Evolutionary conservation across 1,284 basidiomycete genomes (phyloP).

Genomic region (Calocybe gambosa): DNA sequence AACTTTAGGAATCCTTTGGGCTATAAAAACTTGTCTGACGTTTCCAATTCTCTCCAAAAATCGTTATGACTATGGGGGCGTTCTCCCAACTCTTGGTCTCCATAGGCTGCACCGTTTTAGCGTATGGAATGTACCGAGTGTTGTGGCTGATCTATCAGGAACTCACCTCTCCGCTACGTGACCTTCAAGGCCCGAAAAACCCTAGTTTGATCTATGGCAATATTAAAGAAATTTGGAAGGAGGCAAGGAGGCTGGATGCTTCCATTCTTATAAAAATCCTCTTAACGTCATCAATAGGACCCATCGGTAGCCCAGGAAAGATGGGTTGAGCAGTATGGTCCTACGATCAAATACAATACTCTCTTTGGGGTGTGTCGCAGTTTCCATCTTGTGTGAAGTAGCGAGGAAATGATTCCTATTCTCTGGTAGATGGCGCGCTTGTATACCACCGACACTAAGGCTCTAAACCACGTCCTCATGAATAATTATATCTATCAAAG

Average conservation of each 20-base stretch:
- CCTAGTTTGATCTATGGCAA: conserved; percentile 50
- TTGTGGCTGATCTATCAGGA: conserved; percentile 23
- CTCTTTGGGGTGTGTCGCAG: conserved; percentile 37
- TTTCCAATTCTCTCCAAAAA: too few species aligned
- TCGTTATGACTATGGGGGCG: not conserved
- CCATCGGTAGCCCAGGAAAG: conserved; percentile 36
- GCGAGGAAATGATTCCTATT: not conserved
- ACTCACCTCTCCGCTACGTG: conserved; percentile 36
- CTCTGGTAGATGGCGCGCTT: conserved; percentile 32
- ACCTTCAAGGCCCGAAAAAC: conserved; percentile 33
- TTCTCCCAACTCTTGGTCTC: conserved; percentile 15
- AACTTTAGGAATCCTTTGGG: not conserved
- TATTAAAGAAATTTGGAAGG: conserved; percentile 35
- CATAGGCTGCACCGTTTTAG: conserved; percentile 15
- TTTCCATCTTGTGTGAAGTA: not conserved
- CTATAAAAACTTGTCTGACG: too few species aligned
- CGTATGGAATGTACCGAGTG: conserved; percentile 28
- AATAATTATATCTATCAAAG: conserved; percentile 44
- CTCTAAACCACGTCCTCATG: conserved; percentile 43
- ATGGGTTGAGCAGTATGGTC: conserved; percentile 53
- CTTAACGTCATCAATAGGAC: conserved; percentile 21
- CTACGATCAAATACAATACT: conserved; percentile 39
- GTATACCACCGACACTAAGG: conserved; percentile 44
- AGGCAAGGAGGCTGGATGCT: conserved; percentile 19
- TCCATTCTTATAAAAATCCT: not conserved